Conservation (phyloP, 495 filamentous ascomycete species). For the Xylaria flabelliformis region DNA sequence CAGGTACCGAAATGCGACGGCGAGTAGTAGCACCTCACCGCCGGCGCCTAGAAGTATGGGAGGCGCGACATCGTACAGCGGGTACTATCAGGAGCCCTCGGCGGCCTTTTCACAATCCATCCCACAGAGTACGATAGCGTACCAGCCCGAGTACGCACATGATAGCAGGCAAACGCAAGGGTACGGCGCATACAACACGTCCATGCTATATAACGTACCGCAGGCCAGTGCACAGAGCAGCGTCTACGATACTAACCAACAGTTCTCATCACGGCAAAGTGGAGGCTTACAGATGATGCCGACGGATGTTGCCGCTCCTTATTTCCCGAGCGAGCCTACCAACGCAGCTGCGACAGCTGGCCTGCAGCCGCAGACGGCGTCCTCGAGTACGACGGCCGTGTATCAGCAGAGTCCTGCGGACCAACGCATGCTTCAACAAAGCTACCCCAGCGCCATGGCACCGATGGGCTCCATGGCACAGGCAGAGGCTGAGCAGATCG, state of each 20-base stretch:
- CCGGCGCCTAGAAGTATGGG: slow-evolving; percentile 49
- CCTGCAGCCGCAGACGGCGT: slow-evolving; percentile 46
- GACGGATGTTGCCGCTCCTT: slow-evolving; percentile 70
- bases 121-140: slow-evolving; percentile 57
- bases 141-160: slow-evolving; percentile 60
- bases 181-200: slow-evolving; percentile 56
- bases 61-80: slow-evolving; percentile 58
- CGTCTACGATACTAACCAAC: slow-evolving; percentile 79
- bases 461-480: slow-evolving; percentile 52
- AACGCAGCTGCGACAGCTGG: slow-evolving; percentile 63
- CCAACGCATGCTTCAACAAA: slow-evolving; percentile 51
- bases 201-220: slow-evolving; percentile 81
- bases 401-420: slow-evolving; percentile 54
- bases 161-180: slow-evolving; percentile 58
- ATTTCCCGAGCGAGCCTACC: slow-evolving; percentile 77
- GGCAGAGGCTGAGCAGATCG: slow-evolving; percentile 39
- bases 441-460: slow-evolving; percentile 51
- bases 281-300: slow-evolving; percentile 82
- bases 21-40: slow-evolving; percentile 50
- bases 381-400: slow-evolving; percentile 50
- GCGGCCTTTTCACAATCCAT: slow-evolving; percentile 57
- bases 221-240: slow-evolving; percentile 69
- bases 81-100: slow-evolving; percentile 62
- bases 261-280: slow-evolving; percentile 79
- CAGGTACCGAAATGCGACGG: slow-evolving; percentile 53